Evolutionary conservation across 495 filamentous ascomycete species (phyloP), one percentile per base, ranked within the genome.

Genomic region (Hyaloscypha variabilis): DNA sequence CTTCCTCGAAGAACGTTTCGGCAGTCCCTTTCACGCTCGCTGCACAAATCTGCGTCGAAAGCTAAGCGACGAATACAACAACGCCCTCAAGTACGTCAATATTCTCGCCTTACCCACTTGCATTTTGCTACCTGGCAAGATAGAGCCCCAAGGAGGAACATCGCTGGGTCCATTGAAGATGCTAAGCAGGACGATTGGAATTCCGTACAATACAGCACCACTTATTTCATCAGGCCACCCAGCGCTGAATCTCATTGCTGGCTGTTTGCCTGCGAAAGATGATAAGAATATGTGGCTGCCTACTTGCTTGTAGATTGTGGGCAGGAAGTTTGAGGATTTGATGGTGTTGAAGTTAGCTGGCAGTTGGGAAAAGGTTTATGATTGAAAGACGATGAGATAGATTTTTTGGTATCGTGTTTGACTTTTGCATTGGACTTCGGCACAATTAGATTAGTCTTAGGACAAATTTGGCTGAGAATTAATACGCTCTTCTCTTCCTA

Each of bases 141-240:
- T 75, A 5, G 24, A 71, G 4, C 66, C 66, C n/a, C 58, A 70
- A 34, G 67, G 67, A 3, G 73, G 60, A 1, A 60, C 64, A 1
- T 61, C 67, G 11, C 64, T 73, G n/a, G 72, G 73, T 1, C 81
- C 78, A 0, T 54, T 82, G 58, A 75, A 77, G 31, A 78, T 78
- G 42, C 52, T 83, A 29, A 69, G 69, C n/a, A 75, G 76, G 23
- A 77, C 78, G 17, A 76, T 77, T 56, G 82, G 83, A 0, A 63
- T 83, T 30, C 79, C 82, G 1, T 77, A 77, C 24, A 87, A 88
- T 64, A 88, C 85, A 10, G 79, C 80, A 31, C 75, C 81, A 14
- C 86, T 87, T 65, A 82, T 88, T 73, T 74, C 78, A 23, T 83
- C 84, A 0, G 85, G 86, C 0, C 86, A 87, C 71, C 85, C 86